Percentiles rank a stretch among this genome's conserved stretches.
Evolutionary conservation across 495 filamentous ascomycete genomes (phyloP).

Genomic region (Halenospora varia): DNA sequence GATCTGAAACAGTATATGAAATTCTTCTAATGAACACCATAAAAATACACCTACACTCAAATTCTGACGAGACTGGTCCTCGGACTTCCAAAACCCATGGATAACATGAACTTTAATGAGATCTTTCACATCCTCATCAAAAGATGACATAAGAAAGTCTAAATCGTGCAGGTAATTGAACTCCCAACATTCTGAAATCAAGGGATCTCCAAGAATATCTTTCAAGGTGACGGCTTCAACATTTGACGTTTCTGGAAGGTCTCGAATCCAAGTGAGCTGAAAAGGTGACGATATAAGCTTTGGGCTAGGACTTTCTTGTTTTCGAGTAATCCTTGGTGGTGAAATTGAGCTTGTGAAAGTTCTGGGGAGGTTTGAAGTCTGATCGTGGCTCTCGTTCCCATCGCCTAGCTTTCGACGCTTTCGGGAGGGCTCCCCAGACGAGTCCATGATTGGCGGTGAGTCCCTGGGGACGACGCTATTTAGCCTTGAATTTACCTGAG

Average conservation of each 20-base stretch:
- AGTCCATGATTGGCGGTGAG: slow-evolving; percentile 10
- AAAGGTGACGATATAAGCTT: slow-evolving; percentile 55
- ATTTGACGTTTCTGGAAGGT: slow-evolving; percentile 59
- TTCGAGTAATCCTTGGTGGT: slow-evolving; percentile 21
- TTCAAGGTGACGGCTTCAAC: slow-evolving; percentile 60
- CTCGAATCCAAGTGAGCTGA: slow-evolving; percentile 66
- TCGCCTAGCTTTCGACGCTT: slow-evolving; percentile 18
- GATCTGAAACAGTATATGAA: not conserved
- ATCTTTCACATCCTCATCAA: slow-evolving; percentile 65
- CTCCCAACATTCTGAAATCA: slow-evolving; percentile 83
- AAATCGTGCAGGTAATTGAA: slow-evolving; percentile 88
- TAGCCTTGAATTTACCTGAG: too few relatives aligned
- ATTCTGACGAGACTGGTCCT: slow-evolving; percentile 54
- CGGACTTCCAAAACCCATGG: slow-evolving; percentile 84
- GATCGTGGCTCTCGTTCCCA: not conserved
- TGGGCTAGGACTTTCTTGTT: not conserved
- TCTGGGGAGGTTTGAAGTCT: not conserved
- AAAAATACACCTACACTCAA: slow-evolving; percentile 53
- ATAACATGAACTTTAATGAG: slow-evolving; percentile 70
- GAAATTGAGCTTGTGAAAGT: slow-evolving; percentile 18
- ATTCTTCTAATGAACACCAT: not conserved
- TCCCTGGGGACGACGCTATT: too few relatives aligned
- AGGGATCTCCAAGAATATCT: slow-evolving; percentile 75
- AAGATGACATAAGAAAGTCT: slow-evolving; percentile 57
- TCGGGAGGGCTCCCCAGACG: slow-evolving; percentile 10